phyloP scores from a whole-genome alignment of 192 early-diverging fungal species.

The Oehlia diaphana region DNA sequence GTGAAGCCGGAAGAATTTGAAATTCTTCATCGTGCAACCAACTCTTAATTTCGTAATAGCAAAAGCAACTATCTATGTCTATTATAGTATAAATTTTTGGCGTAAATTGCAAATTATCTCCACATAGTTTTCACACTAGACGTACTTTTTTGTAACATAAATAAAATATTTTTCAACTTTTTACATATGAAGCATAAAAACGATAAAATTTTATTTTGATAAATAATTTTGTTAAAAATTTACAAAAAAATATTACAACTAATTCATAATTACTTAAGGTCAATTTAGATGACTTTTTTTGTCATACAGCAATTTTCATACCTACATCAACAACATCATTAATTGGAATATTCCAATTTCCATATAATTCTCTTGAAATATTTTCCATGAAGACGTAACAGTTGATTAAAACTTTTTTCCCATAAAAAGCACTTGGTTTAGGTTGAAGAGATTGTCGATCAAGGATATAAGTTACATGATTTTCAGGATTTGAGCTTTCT shows the following conservation, averaged over 20 bases:
- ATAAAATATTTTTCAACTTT: too few species aligned
- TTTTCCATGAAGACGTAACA: background rate
- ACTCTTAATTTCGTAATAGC: background rate
- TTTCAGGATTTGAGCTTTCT: background rate
- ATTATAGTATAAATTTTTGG: too few species aligned
- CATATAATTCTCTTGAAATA: slow-evolving; percentile 14
- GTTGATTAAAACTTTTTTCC: background rate
- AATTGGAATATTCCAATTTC: slow-evolving; percentile 19
- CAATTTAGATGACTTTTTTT: too few species aligned
- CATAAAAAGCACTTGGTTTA: background rate
- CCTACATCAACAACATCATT: slow-evolving; percentile 16
- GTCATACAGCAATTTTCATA: slow-evolving; percentile 14
- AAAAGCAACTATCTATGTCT: too few species aligned
- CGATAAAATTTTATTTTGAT: too few species aligned
- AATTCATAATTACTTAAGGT: too few species aligned
- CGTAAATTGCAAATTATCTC: too few species aligned
- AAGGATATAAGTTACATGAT: slow-evolving; percentile 12
- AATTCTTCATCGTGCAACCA: background rate
- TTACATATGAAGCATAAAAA: too few species aligned
- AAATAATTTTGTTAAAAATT: too few species aligned
- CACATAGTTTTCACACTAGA: too few species aligned
- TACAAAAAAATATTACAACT: too few species aligned
- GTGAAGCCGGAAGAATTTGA: background rate
- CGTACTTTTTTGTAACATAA: too few species aligned
- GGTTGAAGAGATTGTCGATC: background rate